Evolutionary conservation across 306 rosid species (phyloP), one percentile per base, ranked within the genome.

Genomic region (Glycine tomentella): DNA sequence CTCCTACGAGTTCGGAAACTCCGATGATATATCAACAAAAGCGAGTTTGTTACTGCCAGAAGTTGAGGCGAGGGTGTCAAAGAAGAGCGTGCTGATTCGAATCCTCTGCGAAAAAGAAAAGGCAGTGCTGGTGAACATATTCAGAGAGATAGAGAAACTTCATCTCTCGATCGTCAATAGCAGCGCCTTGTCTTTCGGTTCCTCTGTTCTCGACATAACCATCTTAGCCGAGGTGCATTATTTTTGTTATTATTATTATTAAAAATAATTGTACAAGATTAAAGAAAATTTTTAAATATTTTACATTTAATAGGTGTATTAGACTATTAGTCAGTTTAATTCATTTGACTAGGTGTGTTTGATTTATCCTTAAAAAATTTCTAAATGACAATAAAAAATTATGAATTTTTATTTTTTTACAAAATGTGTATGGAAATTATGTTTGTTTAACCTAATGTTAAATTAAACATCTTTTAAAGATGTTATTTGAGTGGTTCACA

Each of bases 31-130:
- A 15, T 13, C 49, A 0, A 25, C 31, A 25, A 83, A 77, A 4
- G 15, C 73, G 2, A 82, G 82, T 14, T 42, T 42, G 40, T 58
- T 66, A 5, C 84, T 90, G n/a, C 93, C 91, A 0, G 90, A 93
- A 50, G 88, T 93, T 8, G 93, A 93, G 87, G 88, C 89, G 13
- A 88, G 84, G 83, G 88, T 93, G 55, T 86, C 86, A 8, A 91
- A 89, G 38, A 91, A 84, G 69, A 72, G 51, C 10, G 85, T 85
- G 68, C n/a, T 85, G 69, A 77, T 85, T 31, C 72, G 82, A 55
- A 77, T 81, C 52, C 76, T 64, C 1, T 85, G 83, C 55, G 55
- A 81, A 80, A 85, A 81, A 76, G 84, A 87, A 2, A 85, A 87
- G 50, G 91, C 83, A 13, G 34, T 59, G 40, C 16, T 84, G 74